A percentile compares a stretch with the other conserved stretches of the same genome.
These are phyloP conservation scores for Theileria equi DNA, from an alignment of 169 alveolate species.

Conservation along the genomic window DNA sequence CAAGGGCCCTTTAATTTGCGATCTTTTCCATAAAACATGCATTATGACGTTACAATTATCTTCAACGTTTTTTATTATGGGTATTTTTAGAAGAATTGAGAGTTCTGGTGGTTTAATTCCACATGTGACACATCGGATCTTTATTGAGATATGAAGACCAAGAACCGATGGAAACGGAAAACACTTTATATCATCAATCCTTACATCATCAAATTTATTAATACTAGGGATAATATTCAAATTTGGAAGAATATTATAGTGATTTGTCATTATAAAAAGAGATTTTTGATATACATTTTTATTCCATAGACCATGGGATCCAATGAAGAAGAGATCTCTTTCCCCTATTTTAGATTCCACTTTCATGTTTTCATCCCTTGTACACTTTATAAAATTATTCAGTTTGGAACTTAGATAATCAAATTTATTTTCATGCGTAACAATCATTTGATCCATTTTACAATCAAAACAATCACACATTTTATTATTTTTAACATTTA, in stretches of 20 bases:
- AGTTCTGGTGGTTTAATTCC: too few species aligned
- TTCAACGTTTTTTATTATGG: too few species aligned
- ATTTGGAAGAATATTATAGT: neutral
- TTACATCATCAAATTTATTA: neutral
- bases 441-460: neutral
- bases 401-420: neutral
- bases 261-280: neutral
- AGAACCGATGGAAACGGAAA: conserved; percentile 25
- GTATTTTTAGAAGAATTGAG: too few species aligned
- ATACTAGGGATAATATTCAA: neutral
- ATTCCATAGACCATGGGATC: neutral
- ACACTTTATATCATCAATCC: conserved; percentile 21
- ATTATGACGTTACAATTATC: too few species aligned
- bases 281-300: neutral
- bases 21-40: too few species aligned
- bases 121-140: too few species aligned
- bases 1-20: too few species aligned
- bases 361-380: neutral
- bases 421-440: neutral
- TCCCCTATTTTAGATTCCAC: too few species aligned
- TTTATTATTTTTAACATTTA: neutral
- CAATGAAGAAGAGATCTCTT: neutral
- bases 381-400: neutral
- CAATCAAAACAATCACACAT: neutral
- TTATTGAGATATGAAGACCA: conserved; percentile 6